Base-by-base conservation (phyloP, 2,329 filamentous ascomycete species). In the Talaromyces rugulosus region DNA sequence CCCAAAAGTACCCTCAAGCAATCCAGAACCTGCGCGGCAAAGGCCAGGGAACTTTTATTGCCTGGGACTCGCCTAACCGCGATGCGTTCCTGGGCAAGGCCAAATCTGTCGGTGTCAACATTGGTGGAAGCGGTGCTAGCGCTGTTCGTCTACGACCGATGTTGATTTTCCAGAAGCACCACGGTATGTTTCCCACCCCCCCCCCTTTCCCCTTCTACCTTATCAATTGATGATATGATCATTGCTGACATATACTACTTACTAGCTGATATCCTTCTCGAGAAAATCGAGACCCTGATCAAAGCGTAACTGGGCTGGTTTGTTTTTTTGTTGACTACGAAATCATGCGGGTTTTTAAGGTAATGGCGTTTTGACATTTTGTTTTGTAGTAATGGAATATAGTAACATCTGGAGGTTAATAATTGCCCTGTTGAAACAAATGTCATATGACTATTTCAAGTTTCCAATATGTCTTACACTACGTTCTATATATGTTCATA, bases 161-260 rank as follows among this genome's bases (percentile, higher is more conserved):
- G 93, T 80, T 97, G 69, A 88, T 93, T 71, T 95, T 97, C 82
- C 90, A 96, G 85, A 86, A 92, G 83, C 86, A 89, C 74, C 94
- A 98, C 77, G 93, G 80, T 80, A 70, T 71, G 78, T 59, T 54
- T 12, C 51, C 31, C n/a, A n/a, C n/a, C n/a, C n/a, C n/a, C n/a
- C n/a, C n/a, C n/a, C n/a, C n/a, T n/a, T n/a, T n/a, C 31, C 30
- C 18, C 40, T 27, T 7, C 18, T 40, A 44, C 33, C 33, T 36
- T 36, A 52, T 12, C 18, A 56, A 51, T 40, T 31, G 56, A n/a
- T 51, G 7, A 9, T 55, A 12, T n/a, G 14, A 40, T 36, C 12
- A 44, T 44, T 16, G 59, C 36, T 27, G 18, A 47, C 11, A 47
- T 47, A 4, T 36, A 12, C 33, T 36, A 36, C 7, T 57, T 64